Percentiles rank a stretch among this genome's conserved stretches.
phyloP scores from a whole-genome alignment of 164 flowering plant species.

The Vitis rupestris region DNA sequence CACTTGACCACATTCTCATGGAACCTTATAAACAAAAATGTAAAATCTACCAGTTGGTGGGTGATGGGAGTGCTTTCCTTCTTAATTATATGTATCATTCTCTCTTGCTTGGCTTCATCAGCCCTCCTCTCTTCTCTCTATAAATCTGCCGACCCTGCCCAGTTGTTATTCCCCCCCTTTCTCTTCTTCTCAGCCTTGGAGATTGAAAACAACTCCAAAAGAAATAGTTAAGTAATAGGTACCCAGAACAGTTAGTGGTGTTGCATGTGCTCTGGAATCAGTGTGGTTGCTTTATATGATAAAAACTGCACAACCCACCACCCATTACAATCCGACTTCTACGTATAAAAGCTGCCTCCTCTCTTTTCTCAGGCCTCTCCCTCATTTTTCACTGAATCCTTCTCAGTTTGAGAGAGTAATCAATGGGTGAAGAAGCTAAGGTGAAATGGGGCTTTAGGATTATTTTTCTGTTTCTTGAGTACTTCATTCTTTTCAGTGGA shows the following conservation, averaged over 20 bases:
- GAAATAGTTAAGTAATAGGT: conserved; percentile 24
- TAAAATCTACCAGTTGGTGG: conserved; percentile 10
- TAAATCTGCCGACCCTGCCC: conserved; percentile 28
- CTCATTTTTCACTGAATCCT: conserved; percentile 6
- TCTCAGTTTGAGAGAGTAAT: neutral
- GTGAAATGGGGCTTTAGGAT: neutral
- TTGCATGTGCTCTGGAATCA: conserved; percentile 58
- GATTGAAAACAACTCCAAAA: conserved; percentile 22
- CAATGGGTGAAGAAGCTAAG: conserved; percentile 78
- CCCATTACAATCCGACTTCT: too few relatives aligned
- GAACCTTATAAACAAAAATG: too few relatives aligned
- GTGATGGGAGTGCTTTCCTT: neutral
- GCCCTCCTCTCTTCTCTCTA: conserved; percentile 15
- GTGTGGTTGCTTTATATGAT: neutral
- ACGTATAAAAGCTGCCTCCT: neutral
- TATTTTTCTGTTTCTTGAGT: too few relatives aligned
- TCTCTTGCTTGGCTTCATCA: conserved; percentile 1
- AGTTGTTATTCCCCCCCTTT: conserved; percentile 10
- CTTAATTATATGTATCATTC: too few relatives aligned
- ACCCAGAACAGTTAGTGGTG: conserved; percentile 29
- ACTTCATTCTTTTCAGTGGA: too few relatives aligned
- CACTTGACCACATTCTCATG: conserved; percentile 5
- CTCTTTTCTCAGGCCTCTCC: conserved; percentile 13
- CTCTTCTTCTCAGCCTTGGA: conserved; percentile 14
- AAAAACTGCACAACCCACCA: too few relatives aligned